Evolutionary conservation across 192 early-diverging fungal species (phyloP).

Genomic region (Blastocladiella britannica): DNA sequence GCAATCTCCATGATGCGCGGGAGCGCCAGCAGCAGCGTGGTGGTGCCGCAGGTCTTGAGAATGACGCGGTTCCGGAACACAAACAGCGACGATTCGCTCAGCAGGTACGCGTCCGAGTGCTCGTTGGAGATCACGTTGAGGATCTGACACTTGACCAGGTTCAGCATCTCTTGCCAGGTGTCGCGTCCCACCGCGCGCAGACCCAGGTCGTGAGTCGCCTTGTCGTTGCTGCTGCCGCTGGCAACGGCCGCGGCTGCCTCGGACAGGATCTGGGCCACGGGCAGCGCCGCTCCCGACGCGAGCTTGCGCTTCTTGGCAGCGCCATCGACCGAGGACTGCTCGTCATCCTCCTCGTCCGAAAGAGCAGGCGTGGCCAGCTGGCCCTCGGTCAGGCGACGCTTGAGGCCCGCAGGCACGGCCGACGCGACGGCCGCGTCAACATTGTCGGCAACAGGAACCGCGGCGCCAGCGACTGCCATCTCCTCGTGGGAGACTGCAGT

Average conservation of each 20-base stretch:
- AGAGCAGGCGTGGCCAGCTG: no score
- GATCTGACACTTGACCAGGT: slow-evolving; percentile 80
- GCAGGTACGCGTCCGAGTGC: slow-evolving; percentile 70
- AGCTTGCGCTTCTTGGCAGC: no score
- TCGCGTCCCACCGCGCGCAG: slow-evolving; percentile 49
- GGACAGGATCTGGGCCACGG: no score
- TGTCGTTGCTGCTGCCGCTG: not conserved
- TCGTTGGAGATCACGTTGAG: slow-evolving; percentile 66
- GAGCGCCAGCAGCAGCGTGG: slow-evolving; percentile 72
- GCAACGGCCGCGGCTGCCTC: no score
- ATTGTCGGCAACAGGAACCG: not conserved
- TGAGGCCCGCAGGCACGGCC: not conserved
- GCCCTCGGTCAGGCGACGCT: not conserved
- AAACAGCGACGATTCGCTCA: slow-evolving; percentile 96
- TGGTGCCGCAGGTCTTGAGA: slow-evolving; percentile 95
- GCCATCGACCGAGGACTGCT: no score
- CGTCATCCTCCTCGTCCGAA: no score
- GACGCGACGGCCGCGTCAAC: slow-evolving; percentile 5
- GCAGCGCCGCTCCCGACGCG: no score
- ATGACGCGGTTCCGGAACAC: slow-evolving; percentile 88
- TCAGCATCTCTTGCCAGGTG: slow-evolving; percentile 83
- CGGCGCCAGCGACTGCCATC: no score
- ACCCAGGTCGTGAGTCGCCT: slow-evolving; percentile 25
- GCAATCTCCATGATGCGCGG: slow-evolving; percentile 73
- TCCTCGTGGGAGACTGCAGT: no score